Percentiles rank a stretch among this genome's conserved stretches.
Conservation (phyloP, 208 protist species). For the Wallacemonas sp. region DNA sequence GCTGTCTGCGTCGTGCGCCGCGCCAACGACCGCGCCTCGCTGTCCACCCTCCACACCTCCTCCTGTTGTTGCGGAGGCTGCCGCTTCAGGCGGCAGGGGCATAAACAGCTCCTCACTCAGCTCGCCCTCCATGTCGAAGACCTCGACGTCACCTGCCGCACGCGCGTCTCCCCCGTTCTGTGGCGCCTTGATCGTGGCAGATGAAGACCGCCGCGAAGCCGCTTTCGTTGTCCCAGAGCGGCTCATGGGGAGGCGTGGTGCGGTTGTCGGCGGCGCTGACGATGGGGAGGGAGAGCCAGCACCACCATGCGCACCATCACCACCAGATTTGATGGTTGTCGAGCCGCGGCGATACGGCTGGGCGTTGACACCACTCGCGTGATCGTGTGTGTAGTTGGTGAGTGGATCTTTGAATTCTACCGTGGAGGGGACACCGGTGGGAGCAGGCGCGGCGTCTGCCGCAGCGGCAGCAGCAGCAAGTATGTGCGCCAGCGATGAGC, state of each 20-base stretch:
- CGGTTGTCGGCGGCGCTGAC: not conserved
- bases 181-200: not conserved
- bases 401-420: constrained; percentile 10
- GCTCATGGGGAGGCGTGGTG: not conserved
- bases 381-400: not conserved
- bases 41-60: too few relatives aligned
- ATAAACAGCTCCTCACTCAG: not conserved
- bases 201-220: not conserved
- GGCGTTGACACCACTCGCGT: not conserved
- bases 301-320: not conserved
- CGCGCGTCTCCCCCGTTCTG: too few relatives aligned
- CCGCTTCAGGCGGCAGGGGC: not conserved
- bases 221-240: not conserved
- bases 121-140: not conserved
- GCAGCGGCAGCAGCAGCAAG: constrained; percentile 3
- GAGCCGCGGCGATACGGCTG: not conserved
- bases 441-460: not conserved
- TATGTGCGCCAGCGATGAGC: not conserved
- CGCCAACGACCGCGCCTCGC: too few relatives aligned
- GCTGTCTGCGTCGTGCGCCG: constrained; percentile 31
- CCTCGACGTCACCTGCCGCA: constrained; percentile 1
- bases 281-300: not conserved
- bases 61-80: constrained; percentile 1
- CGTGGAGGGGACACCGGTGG: not conserved
- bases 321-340: not conserved